A percentile compares a stretch with the other conserved stretches of the same genome.
Conservation (phyloP, 345 rosid species). For the Laguncularia racemosa region DNA sequence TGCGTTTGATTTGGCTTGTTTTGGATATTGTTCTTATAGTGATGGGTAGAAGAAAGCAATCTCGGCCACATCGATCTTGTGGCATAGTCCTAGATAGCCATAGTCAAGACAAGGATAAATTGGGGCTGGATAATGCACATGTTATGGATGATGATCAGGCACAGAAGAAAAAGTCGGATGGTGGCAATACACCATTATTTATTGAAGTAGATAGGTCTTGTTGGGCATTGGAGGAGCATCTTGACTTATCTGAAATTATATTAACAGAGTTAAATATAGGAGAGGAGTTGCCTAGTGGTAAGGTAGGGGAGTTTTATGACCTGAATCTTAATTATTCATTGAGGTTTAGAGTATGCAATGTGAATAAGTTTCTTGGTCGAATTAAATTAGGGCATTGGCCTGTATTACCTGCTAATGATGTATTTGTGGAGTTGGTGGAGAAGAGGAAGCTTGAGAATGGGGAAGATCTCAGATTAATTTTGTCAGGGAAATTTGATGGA, state of each 20-base stretch:
- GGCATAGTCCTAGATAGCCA: slow-evolving; percentile 26
- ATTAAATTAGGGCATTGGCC: slow-evolving; percentile 93
- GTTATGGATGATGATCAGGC: slow-evolving; percentile 13
- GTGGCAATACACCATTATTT: slow-evolving; percentile 36
- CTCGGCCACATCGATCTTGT: slow-evolving; percentile 66
- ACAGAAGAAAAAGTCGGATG: slow-evolving; percentile 14
- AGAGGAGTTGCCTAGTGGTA: slow-evolving; percentile 30
- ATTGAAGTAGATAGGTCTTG: slow-evolving; percentile 35
- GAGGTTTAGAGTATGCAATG: slow-evolving; percentile 55
- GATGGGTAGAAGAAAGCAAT: slow-evolving; percentile 90
- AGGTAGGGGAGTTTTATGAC: slow-evolving; percentile 29
- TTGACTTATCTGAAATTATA: slow-evolving; percentile 78
- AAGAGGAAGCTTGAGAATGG: slow-evolving; percentile 17
- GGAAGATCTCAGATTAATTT: slow-evolving; percentile 31
- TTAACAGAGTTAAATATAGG: slow-evolving; percentile 39
- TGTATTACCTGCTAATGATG: slow-evolving; percentile 46
- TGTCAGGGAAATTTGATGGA: slow-evolving; percentile 78
- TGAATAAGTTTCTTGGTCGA: slow-evolving; percentile 40
- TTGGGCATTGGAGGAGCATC: slow-evolving; percentile 47
- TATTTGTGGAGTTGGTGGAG: slow-evolving; percentile 55
- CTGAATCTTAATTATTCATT: slow-evolving; percentile 36
- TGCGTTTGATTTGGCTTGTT: background rate
- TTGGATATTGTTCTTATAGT: slow-evolving; percentile 18
- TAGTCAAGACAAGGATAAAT: slow-evolving; percentile 19
- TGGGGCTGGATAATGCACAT: slow-evolving; percentile 9